phyloP scores from a whole-genome alignment of 2,329 filamentous ascomycete species.

The Neofusicoccum kwambonambiense region DNA sequence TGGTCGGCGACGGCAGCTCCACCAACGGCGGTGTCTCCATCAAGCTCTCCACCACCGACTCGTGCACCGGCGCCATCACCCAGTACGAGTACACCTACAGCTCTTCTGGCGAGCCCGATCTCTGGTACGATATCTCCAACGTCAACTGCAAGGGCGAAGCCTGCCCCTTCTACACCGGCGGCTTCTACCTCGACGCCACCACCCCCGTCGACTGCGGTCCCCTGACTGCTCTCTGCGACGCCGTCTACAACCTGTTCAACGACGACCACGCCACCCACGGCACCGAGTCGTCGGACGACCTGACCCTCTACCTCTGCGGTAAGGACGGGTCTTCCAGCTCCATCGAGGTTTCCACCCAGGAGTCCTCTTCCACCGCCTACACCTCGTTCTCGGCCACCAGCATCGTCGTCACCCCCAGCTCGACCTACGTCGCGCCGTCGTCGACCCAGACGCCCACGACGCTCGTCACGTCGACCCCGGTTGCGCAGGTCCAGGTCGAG shows the following conservation, averaged over 20 bases:
- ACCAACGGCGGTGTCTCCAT: slow-evolving; percentile 35
- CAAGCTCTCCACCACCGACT: slow-evolving; percentile 37
- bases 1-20: slow-evolving; percentile 31
- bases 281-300: slow-evolving; percentile 20
- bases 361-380: slow-evolving; percentile 19
- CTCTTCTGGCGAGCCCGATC: slow-evolving; percentile 35
- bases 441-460: slow-evolving; percentile 20
- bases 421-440: slow-evolving; percentile 12
- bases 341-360: slow-evolving; percentile 1
- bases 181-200: slow-evolving; percentile 21
- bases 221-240: slow-evolving; percentile 33
- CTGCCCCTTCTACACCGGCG: slow-evolving; percentile 20
- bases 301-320: slow-evolving; percentile 19
- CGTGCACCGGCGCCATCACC: slow-evolving; percentile 31
- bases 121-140: slow-evolving; percentile 23
- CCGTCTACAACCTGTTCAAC: slow-evolving; percentile 29
- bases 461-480: slow-evolving; percentile 27
- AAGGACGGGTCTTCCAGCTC: slow-evolving; percentile 8
- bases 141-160: slow-evolving; percentile 18
- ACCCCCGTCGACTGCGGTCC: slow-evolving; percentile 33
- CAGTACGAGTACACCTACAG: slow-evolving; percentile 41
- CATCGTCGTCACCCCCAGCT: slow-evolving; percentile 17
- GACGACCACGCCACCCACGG: slow-evolving; percentile 31
- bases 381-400: slow-evolving; percentile 16
- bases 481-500: slow-evolving; percentile 30